Base-by-base conservation (phyloP, 2,329 filamentous ascomycete species). In the Amesomyces nigricolor region DNA sequence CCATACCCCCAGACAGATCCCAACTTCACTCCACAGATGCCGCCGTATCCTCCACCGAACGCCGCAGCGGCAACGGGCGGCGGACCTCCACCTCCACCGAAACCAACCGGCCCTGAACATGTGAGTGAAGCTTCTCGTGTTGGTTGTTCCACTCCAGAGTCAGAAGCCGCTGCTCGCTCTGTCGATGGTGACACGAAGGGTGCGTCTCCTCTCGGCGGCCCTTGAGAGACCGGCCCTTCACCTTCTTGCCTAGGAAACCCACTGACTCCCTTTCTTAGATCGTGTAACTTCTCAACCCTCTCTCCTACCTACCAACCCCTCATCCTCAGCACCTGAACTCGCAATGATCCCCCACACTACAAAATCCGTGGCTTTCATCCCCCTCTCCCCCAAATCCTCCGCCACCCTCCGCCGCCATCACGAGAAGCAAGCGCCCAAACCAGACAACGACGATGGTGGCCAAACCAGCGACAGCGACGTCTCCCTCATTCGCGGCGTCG, bases 381-480 rank as follows among this genome's bases (percentile, higher is more conserved):
- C 78, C 0, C 63, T 80, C 40, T 80, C 77, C 2, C 78, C 78
- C 0, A 72, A 75, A 51, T 78, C 76, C 14, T 73, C 73, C 0
- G 71, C 66, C 53, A 78, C 76, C 0, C 73, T 79, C 63, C 66
- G 70, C 17, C 65, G 69, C 26, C 76, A 77, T 56, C 71, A 65
- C 39, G 64, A 64, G 35, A 66, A 70, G 11, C 70, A 74, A 17
- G 66, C 58, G 10, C 40, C 55, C 32, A 47, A 57, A 29, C 62
- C 46, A 6, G 57, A 56, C 7, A 50, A 45, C 19, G 57, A 58
- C 9, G 57, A 56, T 13, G 37, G 35, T 8, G 22, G 22, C 22
- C 22, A 26, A 26, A 37, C 32, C 11, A 52, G 54, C 13, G 43
- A 48, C 2, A 46, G 45, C 11, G 56, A 54, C 37, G 51, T 51